These are phyloP conservation scores for Cyclotella atomus DNA, from an alignment of 108 stramenopile genomes.

Conservation along the genomic window DNA sequence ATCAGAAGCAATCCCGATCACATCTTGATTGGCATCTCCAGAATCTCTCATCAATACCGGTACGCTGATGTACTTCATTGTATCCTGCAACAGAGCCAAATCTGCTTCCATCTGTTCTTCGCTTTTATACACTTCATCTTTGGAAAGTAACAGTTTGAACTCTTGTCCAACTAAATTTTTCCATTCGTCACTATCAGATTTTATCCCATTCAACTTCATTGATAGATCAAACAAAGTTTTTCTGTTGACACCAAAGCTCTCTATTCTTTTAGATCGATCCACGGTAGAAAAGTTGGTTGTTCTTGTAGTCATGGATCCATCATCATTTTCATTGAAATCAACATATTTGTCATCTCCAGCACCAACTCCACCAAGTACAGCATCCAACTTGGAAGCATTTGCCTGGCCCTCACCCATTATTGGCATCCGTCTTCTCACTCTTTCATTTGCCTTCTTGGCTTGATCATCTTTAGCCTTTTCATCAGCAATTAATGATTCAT, in stretches of 20 bases:
- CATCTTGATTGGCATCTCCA: slow-evolving; percentile 49
- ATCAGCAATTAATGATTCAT: slow-evolving; percentile 32
- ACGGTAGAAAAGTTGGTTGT: slow-evolving; percentile 56
- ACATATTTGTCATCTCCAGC: not conserved
- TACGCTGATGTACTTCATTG: slow-evolving; percentile 33
- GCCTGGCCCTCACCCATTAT: slow-evolving; percentile 11
- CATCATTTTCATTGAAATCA: not conserved
- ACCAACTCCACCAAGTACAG: not conserved
- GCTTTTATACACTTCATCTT: not conserved
- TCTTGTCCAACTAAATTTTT: slow-evolving; percentile 26
- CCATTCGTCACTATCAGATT: slow-evolving; percentile 17
- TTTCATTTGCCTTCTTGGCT: slow-evolving; percentile 27
- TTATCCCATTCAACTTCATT: not conserved
- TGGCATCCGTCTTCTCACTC: slow-evolving; percentile 36
- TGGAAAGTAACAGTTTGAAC: slow-evolving; percentile 7
- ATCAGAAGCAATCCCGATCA: slow-evolving; percentile 39
- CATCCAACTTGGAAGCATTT: not conserved
- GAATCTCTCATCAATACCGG: slow-evolving; percentile 55
- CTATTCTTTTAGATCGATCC: slow-evolving; percentile 10
- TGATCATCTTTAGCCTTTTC: slow-evolving; percentile 26
- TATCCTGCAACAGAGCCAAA: slow-evolving; percentile 27
- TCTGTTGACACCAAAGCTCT: slow-evolving; percentile 25
- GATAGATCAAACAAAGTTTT: slow-evolving; percentile 22
- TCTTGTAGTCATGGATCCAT: slow-evolving; percentile 42
- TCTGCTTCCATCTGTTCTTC: slow-evolving; percentile 17